Base-by-base conservation (phyloP, 2,329 filamentous ascomycete genomes). In the Paecilomyces sp. region DNA sequence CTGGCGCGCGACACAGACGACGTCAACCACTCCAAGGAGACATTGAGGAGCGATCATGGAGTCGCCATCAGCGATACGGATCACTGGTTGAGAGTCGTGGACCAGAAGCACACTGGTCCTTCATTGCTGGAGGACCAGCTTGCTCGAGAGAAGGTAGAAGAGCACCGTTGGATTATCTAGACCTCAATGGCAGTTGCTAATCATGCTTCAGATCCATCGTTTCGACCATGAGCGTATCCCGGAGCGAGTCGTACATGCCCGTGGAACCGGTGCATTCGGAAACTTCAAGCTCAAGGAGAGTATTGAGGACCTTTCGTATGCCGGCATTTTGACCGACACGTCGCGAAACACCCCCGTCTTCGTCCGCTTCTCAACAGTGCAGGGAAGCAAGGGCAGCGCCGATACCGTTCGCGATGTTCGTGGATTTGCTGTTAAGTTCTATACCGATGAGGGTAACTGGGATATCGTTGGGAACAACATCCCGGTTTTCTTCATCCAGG, bases 361-460 rank as follows among this genome's bases (percentile, higher is more conserved):
- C 68, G 68, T 89, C 15, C 86, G 90, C 0, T 92, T 94, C 72
- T 93, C 89, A 0, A 93, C 90, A 0, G 90, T 91, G 0, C 80
- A 90, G 1, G 89, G 88, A 6, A 90, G 85, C 69, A 82, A 86
- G 34, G 90, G 90, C 12, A 90, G 87, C 57, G 88, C 89, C 5
- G 90, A 94, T 70, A 92, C 89, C 0, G 90, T 92, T 1, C 84
- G 90, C n/a, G 90, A 94, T 77, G 88, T 92, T 1, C 85, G 89
- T 41, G 90, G 90, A 1, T 94, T 93, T 63, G 89, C 90, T 0
- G 75, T 90, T 63, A 91, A 90, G 73, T 86, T 90, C 67, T 92
- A 92, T 70, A 92, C 89, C 0, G 77, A 88, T 0, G 89, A 92
- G 67, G 89, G 89, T 3, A 91, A 90, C 65, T 90, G 87, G 85